These are phyloP conservation scores for Fonsecaea pugnacius DNA, from an alignment of 2,329 filamentous ascomycete species.

Conservation along the genomic window DNA sequence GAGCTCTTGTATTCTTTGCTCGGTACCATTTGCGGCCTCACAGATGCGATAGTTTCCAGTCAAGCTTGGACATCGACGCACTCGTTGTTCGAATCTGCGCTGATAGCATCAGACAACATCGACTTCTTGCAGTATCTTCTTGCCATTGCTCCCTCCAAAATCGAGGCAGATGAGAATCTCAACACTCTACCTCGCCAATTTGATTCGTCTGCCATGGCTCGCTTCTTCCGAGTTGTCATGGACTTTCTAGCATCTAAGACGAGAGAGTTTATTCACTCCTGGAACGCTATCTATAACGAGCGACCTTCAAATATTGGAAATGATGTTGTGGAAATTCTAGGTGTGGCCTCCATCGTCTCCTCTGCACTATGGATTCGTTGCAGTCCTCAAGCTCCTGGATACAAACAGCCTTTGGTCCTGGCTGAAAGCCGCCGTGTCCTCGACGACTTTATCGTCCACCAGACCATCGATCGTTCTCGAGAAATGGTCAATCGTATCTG, in stretches of 20 bases:
- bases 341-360: constrained; percentile 20
- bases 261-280: constrained; percentile 51
- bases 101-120: constrained; percentile 15
- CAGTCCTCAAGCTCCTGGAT: background rate
- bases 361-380: constrained; percentile 21
- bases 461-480: constrained; percentile 6
- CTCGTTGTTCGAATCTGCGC: constrained; percentile 16
- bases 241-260: constrained; percentile 54
- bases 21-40: constrained; percentile 65
- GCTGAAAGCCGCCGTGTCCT: constrained; percentile 17
- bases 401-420: constrained; percentile 6
- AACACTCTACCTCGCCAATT: constrained; percentile 9
- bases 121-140: constrained; percentile 27
- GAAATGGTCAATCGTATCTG: constrained; percentile 24
- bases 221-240: constrained; percentile 45
- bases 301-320: constrained; percentile 53
- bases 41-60: constrained; percentile 27
- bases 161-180: background rate
- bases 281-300: constrained; percentile 49
- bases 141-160: background rate
- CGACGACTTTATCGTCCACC: constrained; percentile 19
- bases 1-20: constrained; percentile 72
- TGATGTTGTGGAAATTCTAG: constrained; percentile 45
- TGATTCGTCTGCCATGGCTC: constrained; percentile 26
- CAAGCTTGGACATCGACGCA: constrained; percentile 30